Evolutionary conservation across 257 asterid genomes (phyloP).

Genomic region (Plectranthus barbatus): DNA sequence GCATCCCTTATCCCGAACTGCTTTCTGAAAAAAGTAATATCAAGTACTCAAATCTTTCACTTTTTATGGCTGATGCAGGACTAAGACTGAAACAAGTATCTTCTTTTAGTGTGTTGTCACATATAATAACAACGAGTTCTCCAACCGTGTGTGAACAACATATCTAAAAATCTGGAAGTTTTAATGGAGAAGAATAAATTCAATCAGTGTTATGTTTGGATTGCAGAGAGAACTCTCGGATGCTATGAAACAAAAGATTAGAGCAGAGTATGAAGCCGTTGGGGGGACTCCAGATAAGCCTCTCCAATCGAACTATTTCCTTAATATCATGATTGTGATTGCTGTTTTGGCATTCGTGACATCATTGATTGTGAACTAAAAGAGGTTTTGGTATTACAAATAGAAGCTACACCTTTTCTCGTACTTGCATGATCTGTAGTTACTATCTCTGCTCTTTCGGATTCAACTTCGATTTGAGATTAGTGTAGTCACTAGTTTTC

Average conservation of each 20-base stretch:
- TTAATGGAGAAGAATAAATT: conserved; percentile 41
- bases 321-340: conserved; percentile 70
- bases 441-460: neutral
- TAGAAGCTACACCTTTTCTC: neutral
- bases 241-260: conserved; percentile 81
- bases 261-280: conserved; percentile 79
- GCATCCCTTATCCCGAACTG: neutral
- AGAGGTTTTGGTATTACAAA: conserved; percentile 4
- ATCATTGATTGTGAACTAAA: conserved; percentile 63
- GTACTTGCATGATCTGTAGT: neutral
- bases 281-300: conserved; percentile 99
- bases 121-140: conserved; percentile 46
- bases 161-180: conserved; percentile 37
- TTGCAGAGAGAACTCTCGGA: conserved; percentile 97
- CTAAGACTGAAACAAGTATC: conserved; percentile 53
- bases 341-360: conserved; percentile 79
- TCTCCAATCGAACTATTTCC: conserved; percentile 83
- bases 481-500: no score
- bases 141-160: conserved; percentile 40
- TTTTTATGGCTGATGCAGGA: conserved; percentile 66
- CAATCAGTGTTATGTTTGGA: conserved; percentile 48
- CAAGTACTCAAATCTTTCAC: conserved; percentile 22
- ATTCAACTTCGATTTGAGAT: neutral
- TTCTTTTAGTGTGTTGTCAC: conserved; percentile 44
- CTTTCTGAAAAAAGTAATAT: neutral